Evolutionary conservation across 1,284 basidiomycete genomes (phyloP).

Genomic region (Anthracocystis walkeri): DNA sequence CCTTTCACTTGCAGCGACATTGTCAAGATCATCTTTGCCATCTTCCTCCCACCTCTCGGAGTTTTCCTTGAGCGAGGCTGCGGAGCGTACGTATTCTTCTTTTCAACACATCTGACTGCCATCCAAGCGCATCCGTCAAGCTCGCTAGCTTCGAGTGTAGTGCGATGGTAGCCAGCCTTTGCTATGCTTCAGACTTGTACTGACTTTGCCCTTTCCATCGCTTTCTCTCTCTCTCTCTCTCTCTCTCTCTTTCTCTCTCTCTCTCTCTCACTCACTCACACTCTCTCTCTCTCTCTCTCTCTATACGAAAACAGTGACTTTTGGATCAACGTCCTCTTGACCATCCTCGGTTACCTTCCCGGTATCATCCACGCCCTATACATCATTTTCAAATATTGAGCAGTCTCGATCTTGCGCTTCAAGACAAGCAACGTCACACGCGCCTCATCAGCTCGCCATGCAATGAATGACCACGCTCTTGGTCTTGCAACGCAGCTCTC

Average conservation of each 20-base stretch:
- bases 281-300: neutral
- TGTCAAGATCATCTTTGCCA: slow-evolving; percentile 53
- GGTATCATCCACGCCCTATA: slow-evolving; percentile 66
- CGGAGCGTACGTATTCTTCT: slow-evolving; percentile 31
- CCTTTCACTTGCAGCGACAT: slow-evolving; percentile 63
- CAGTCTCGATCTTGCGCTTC: neutral
- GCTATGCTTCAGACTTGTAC: neutral
- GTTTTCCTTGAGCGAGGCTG: slow-evolving; percentile 55
- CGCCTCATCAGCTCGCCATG: neutral
- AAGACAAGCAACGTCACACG: neutral
- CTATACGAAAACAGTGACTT: slow-evolving; percentile 28
- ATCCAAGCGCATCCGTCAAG: neutral
- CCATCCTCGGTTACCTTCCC: slow-evolving; percentile 60
- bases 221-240: neutral
- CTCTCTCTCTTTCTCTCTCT: neutral
- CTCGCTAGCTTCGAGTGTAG: neutral
- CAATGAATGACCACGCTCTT: neutral
- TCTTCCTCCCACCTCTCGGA: slow-evolving; percentile 54
- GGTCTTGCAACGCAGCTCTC: neutral
- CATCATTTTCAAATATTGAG: slow-evolving; percentile 64
- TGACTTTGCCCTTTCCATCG: neutral
- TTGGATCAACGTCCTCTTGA: slow-evolving; percentile 58
- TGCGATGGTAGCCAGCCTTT: neutral
- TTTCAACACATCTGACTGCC: neutral
- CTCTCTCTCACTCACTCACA: neutral